Evolutionary conservation across 441 rosid genomes (phyloP).

Genomic region (Metrosideros polymorpha): DNA sequence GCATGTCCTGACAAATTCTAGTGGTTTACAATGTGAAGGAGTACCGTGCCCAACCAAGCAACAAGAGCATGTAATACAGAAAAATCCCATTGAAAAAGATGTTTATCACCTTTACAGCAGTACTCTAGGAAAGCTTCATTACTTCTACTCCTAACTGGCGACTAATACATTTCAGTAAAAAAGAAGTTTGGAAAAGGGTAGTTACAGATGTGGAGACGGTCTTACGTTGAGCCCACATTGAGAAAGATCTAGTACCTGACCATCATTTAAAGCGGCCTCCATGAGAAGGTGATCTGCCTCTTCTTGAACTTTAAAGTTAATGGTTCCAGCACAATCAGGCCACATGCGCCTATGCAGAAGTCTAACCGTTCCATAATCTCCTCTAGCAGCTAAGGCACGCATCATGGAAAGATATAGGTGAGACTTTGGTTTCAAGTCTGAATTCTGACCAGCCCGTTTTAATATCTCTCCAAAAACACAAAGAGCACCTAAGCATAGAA

Average conservation of each 20-base stretch:
- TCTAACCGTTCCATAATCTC: conserved; percentile 54
- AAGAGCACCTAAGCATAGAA: conserved; percentile 42
- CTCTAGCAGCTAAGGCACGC: conserved; percentile 51
- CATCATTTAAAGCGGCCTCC: conserved; percentile 70
- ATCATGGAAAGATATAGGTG: conserved; percentile 69
- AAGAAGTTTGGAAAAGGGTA: not conserved
- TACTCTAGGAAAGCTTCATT: not conserved
- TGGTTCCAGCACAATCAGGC: conserved; percentile 64
- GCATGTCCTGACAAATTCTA: not conserved
- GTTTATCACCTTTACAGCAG: not conserved
- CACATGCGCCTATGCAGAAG: conserved; percentile 47
- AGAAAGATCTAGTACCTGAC: conserved; percentile 36
- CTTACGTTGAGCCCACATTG: not conserved
- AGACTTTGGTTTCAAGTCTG: conserved; percentile 53
- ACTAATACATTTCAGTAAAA: not conserved
- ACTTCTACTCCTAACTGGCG: not conserved
- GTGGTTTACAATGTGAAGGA: not conserved
- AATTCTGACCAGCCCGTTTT: conserved; percentile 42
- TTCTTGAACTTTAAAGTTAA: conserved; percentile 37
- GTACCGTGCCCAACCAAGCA: not conserved
- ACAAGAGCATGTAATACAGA: not conserved
- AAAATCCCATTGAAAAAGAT: not conserved
- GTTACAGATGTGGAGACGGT: not conserved
- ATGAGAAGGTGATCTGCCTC: conserved; percentile 73
- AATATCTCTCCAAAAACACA: conserved; percentile 69